These are phyloP conservation scores for Hirschfeldia incana DNA, from an alignment of 345 rosid genomes.

Conservation along the genomic window DNA sequence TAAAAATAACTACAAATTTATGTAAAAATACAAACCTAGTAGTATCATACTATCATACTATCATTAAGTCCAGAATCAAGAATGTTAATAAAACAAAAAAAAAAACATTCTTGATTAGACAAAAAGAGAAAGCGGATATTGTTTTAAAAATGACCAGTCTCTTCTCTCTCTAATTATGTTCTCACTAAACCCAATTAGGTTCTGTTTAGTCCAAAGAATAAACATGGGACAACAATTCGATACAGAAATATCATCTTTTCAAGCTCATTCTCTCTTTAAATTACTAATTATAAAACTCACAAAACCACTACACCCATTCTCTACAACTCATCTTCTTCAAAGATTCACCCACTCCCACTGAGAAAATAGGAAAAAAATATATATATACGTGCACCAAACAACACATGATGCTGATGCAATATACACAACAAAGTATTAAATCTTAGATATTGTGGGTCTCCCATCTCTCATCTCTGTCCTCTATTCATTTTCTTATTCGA, in stretches of 20 bases:
- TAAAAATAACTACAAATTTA: neutral
- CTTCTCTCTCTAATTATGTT: constrained; percentile 33
- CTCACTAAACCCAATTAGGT: constrained; percentile 40
- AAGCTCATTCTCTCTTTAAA: constrained; percentile 20
- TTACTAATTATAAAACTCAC: constrained; percentile 17
- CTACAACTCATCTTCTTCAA: constrained; percentile 28
- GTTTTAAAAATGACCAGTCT: neutral
- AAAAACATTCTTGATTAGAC: constrained; percentile 19
- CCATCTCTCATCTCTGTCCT: constrained; percentile 28
- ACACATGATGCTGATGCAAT: constrained; percentile 41
- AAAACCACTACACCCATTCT: constrained; percentile 33
- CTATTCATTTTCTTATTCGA: constrained; percentile 37
- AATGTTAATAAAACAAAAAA: constrained; percentile 2
- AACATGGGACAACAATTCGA: constrained; percentile 37
- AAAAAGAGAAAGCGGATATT: constrained; percentile 3
- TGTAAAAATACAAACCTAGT: neutral
- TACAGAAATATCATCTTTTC: constrained; percentile 25
- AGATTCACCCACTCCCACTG: constrained; percentile 43
- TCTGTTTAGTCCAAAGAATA: constrained; percentile 24
- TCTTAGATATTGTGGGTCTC: constrained; percentile 65
- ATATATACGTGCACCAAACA: constrained; percentile 17
- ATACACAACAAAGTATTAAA: constrained; percentile 38
- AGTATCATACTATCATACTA: neutral
- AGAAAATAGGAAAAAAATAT: neutral
- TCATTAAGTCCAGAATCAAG: neutral